These are phyloP conservation scores for Obba rivulosa DNA, from an alignment of 768 basidiomycete genomes.

Conservation along the genomic window DNA sequence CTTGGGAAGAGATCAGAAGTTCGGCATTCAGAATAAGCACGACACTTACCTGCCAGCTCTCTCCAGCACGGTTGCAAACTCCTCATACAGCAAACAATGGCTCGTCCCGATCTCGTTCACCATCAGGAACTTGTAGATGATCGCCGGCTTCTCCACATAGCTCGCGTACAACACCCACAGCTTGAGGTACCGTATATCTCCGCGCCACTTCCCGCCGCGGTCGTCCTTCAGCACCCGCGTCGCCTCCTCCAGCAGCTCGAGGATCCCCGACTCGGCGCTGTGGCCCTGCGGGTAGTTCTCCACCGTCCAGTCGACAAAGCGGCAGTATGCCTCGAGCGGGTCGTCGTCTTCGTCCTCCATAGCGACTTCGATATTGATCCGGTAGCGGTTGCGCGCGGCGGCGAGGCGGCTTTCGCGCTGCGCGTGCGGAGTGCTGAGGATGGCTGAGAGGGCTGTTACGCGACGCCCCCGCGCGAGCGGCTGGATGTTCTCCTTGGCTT, in stretches of 20 bases:
- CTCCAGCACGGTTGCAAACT: slow-evolving; percentile 83
- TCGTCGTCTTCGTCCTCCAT: slow-evolving; percentile 72
- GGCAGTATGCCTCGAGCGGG: slow-evolving; percentile 80
- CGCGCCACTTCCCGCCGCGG: slow-evolving; percentile 66
- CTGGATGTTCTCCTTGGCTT: slow-evolving; percentile 84
- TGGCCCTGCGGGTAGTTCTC: slow-evolving; percentile 95
- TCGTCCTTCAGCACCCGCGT: slow-evolving; percentile 81
- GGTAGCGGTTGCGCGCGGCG: slow-evolving; percentile 57
- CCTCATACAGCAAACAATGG: slow-evolving; percentile 84
- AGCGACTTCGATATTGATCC: slow-evolving; percentile 68
- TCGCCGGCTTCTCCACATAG: slow-evolving; percentile 83
- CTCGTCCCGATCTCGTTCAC: slow-evolving; percentile 86
- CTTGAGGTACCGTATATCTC: slow-evolving; percentile 83
- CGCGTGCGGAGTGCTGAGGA: slow-evolving; percentile 72
- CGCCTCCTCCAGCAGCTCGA: slow-evolving; percentile 89
- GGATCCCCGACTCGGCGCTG: slow-evolving; percentile 81
- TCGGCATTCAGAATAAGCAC: neutral
- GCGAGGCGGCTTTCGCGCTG: slow-evolving; percentile 68
- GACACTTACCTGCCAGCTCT: slow-evolving; percentile 65
- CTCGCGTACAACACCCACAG: slow-evolving; percentile 93
- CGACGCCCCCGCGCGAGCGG: slow-evolving; percentile 75
- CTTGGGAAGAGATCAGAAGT: slow-evolving; percentile 33
- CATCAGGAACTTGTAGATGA: slow-evolving; percentile 87
- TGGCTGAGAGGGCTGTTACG: slow-evolving; percentile 69
- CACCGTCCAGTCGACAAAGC: slow-evolving; percentile 86